Base-by-base conservation (phyloP, 2,329 filamentous ascomycete species). In the Rhytidhysteron rufulum region DNA sequence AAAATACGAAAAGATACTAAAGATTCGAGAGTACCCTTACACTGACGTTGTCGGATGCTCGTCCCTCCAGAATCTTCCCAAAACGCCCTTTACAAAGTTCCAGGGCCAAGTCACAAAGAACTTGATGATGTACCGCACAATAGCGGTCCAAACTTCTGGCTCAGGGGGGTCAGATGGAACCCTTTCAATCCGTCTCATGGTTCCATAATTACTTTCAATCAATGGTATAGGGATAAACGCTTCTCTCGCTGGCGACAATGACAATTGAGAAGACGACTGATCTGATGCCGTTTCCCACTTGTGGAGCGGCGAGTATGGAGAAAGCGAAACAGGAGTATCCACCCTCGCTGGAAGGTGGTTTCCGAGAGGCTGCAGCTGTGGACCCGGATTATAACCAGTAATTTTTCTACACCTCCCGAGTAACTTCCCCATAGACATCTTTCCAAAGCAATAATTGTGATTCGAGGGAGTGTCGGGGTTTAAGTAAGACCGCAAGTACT, bases 301-400 rank as follows among this genome's bases (percentile, higher is more conserved):
- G 7, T 8, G 17, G 7, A 15, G 31, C 16, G 31, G 17, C 8
- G 31, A 7, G 9, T 15, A 18, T 15, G 13, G 13, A 18, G 13
- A 16, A 7, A 18, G 31, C 9, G 15, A 32, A 18, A 27, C 7
- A 4, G 33, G 33, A 21, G 11, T 35, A 13, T 7, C 15, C 20
- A 22, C 24, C 33, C 19, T 8, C 17, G 24, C 9, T 16, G 16
- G 15, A 8, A 21, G 13, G 11, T 15, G 13, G 7, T 18, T 20
- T 10, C 16, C 8, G 5, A n/a, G 5, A 9, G 18, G 25, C 18
- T 43, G 44, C 11, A 46, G 33, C 34, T 63, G 60, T 20, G 45
- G 34, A 8, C 47, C 51, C 13, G 54, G 42, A 29, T 57, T 51
- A 38, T 64, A 63, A 27, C 45, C 43, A 4, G 58, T 59, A 17